Percentiles rank a stretch among this genome's conserved stretches.
Evolutionary conservation across 1,139 yeast genomes (phyloP).

Genomic region (Zygosaccharomyces sapae): DNA sequence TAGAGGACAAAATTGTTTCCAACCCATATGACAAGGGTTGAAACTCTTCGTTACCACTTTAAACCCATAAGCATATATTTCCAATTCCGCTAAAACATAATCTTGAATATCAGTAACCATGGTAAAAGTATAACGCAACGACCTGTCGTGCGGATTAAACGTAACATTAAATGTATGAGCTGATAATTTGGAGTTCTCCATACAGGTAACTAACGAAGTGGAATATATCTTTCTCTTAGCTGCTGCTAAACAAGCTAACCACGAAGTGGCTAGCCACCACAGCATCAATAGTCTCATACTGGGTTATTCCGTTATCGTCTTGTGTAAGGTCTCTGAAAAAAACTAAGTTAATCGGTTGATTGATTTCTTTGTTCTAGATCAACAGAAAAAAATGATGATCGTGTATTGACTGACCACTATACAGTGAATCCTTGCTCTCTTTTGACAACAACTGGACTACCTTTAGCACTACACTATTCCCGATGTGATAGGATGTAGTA

Average conservation of each 20-base stretch:
- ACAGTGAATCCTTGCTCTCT: not conserved
- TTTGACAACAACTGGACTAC: not conserved
- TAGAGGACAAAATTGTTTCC: slow-evolving; percentile 80
- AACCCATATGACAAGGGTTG: slow-evolving; percentile 51
- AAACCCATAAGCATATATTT: slow-evolving; percentile 75
- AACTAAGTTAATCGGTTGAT: too few relatives aligned
- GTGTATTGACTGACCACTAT: not conserved
- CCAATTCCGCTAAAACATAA: slow-evolving; percentile 54
- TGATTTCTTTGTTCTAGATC: not conserved
- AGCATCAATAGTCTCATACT: slow-evolving; percentile 11
- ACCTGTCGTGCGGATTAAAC: slow-evolving; percentile 60
- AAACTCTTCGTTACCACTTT: slow-evolving; percentile 50
- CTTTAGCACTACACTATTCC: not conserved
- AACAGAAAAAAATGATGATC: not conserved
- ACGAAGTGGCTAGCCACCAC: slow-evolving; percentile 9
- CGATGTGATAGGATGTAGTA: not conserved
- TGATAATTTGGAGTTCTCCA: slow-evolving; percentile 60
- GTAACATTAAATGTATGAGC: slow-evolving; percentile 64
- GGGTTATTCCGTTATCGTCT: too few relatives aligned
- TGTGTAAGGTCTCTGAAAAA: too few relatives aligned
- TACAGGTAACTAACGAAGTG: slow-evolving; percentile 68
- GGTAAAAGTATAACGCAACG: slow-evolving; percentile 58
- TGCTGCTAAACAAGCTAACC: slow-evolving; percentile 9
- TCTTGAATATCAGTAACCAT: slow-evolving; percentile 58
- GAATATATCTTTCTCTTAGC: slow-evolving; percentile 49